phyloP scores from a whole-genome alignment of 352 stramenopile genomes.

The Globisporangium polare region DNA sequence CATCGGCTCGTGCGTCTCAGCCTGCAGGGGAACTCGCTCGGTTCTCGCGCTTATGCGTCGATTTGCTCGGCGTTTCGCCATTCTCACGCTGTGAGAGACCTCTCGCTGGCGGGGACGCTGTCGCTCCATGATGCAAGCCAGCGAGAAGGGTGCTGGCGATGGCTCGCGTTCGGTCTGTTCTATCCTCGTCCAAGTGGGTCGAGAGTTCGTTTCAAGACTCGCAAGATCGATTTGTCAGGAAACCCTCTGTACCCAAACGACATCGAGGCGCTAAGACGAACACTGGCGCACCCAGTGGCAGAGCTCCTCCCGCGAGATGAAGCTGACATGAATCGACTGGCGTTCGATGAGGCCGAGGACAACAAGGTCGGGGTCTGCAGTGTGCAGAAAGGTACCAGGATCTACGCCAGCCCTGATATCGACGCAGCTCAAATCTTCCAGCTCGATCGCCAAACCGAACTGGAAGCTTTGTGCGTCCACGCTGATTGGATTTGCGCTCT shows the following conservation, averaged over 20 bases:
- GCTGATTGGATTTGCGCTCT: conserved; percentile 2
- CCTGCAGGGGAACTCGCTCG: conserved; percentile 5
- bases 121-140: conserved; percentile 1
- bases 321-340: not conserved
- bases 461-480: conserved; percentile 5
- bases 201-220: not conserved
- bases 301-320: not conserved
- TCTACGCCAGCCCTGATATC: not conserved
- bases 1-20: not conserved
- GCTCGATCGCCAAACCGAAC: not conserved
- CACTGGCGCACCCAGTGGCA: not conserved
- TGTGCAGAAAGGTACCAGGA: not conserved
- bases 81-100: not conserved
- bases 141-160: conserved; percentile 17
- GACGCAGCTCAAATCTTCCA: not conserved
- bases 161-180: conserved; percentile 13
- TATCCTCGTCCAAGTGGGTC: not conserved
- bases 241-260: conserved; percentile 8
- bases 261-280: conserved; percentile 1
- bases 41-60: not conserved
- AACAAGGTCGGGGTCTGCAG: not conserved
- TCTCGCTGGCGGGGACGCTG: conserved; percentile 6
- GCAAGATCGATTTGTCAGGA: conserved; percentile 11
- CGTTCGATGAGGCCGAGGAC: not conserved
- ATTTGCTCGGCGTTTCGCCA: conserved; percentile 9